Evolutionary conservation across 371 early-diverging fungal species (phyloP).

Genomic region (Capillidium rhysosporum): DNA sequence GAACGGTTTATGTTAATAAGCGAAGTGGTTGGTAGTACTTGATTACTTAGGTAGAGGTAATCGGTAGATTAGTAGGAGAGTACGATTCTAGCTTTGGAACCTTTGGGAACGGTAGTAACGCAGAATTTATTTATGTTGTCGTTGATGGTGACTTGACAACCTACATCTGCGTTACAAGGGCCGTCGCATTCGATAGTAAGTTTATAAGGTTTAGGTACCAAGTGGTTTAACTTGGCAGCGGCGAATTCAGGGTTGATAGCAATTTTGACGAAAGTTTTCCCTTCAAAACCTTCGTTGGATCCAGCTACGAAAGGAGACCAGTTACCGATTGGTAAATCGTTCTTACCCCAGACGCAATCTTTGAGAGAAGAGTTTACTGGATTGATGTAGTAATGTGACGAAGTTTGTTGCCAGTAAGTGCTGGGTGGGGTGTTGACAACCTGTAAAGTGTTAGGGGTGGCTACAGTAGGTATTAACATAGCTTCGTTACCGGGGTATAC

Average conservation of each 20-base stretch:
- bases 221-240: neutral
- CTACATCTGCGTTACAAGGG: too few relatives aligned
- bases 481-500: slow-evolving; percentile 7
- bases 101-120: neutral
- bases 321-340: neutral
- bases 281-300: neutral
- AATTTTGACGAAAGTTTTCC: neutral
- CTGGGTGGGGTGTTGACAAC: neutral
- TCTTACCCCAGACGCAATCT: neutral
- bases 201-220: neutral
- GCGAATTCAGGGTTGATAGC: slow-evolving; percentile 3
- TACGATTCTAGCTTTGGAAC: neutral
- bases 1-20: too few relatives aligned
- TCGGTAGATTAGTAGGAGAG: too few relatives aligned
- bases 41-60: too few relatives aligned
- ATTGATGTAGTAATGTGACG: slow-evolving; percentile 4
- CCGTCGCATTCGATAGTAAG: neutral
- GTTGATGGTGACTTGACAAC: neutral
- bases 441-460: neutral
- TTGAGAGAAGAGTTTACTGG: neutral
- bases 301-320: slow-evolving; percentile 5
- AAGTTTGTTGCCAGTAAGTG: neutral
- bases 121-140: neutral
- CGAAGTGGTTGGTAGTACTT: too few relatives aligned
- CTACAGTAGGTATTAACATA: slow-evolving; percentile 6